These are phyloP conservation scores for Ascoidea asiatica DNA, from an alignment of 805 yeast species.

Conservation along the genomic window DNA sequence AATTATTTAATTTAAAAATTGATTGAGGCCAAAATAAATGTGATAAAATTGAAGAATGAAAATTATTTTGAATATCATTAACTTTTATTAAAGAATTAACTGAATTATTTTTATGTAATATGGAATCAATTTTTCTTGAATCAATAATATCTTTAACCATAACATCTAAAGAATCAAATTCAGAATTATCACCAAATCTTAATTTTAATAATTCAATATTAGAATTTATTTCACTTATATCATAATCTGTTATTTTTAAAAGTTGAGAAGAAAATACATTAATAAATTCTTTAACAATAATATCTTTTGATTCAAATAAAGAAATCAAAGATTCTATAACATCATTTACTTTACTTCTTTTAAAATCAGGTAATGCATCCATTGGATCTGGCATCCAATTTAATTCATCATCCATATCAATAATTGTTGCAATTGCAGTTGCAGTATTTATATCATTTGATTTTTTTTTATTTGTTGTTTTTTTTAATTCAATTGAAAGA, in stretches of 20 bases:
- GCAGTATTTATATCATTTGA: constrained; percentile 8
- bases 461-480: constrained; percentile 15
- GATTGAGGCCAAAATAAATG: constrained; percentile 66
- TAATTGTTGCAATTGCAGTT: constrained; percentile 1
- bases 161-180: constrained; percentile 60
- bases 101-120: constrained; percentile 17
- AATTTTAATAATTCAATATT: constrained; percentile 42
- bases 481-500: constrained; percentile 33
- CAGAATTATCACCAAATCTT: constrained; percentile 47
- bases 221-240: constrained; percentile 23
- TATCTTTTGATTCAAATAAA: constrained; percentile 55
- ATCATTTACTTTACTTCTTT: constrained; percentile 45
- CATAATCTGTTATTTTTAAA: constrained; percentile 24
- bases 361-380: constrained; percentile 78
- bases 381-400: constrained; percentile 80
- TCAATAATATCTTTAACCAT: constrained; percentile 66
- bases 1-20: constrained; percentile 15
- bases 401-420: constrained; percentile 24
- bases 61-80: constrained; percentile 13
- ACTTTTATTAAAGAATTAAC: too few species aligned
- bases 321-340: constrained; percentile 59
- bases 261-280: constrained; percentile 44
- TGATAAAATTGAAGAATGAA: constrained; percentile 56
- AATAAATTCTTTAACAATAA: constrained; percentile 53
- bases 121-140: constrained; percentile 33